Evolutionary conservation across 2,329 filamentous ascomycete species (phyloP).

Genomic region (Pseudogymnoascus sp.): DNA sequence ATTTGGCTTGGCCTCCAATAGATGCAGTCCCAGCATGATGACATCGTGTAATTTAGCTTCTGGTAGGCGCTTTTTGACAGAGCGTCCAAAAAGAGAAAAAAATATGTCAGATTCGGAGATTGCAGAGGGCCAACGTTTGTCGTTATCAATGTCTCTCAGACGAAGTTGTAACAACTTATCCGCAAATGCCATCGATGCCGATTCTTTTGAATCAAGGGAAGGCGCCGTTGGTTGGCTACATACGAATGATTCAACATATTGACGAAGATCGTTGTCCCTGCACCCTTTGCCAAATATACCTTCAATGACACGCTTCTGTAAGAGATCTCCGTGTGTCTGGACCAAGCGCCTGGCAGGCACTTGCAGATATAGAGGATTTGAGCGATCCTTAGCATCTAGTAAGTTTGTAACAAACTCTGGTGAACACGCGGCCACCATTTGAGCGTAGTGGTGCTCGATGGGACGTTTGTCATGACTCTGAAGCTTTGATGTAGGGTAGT

Average conservation of each 20-base stretch:
- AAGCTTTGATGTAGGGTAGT: slow-evolving; percentile 11
- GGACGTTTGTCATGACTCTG: slow-evolving; percentile 15
- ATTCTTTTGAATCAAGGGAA: slow-evolving; percentile 8
- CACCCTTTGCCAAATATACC: slow-evolving; percentile 10
- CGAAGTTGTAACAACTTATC: slow-evolving; percentile 13
- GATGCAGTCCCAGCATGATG: slow-evolving; percentile 12
- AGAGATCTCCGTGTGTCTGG: slow-evolving; percentile 6
- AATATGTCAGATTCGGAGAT: slow-evolving; percentile 13
- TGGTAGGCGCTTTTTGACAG: slow-evolving; percentile 8
- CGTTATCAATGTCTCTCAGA: slow-evolving; percentile 10
- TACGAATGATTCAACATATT: slow-evolving; percentile 13
- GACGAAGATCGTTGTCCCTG: neutral
- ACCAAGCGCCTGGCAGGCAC: slow-evolving; percentile 9
- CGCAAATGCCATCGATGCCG: slow-evolving; percentile 16
- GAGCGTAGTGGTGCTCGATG: slow-evolving; percentile 11
- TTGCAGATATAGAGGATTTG: slow-evolving; percentile 13
- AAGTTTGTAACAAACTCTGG: slow-evolving; percentile 5
- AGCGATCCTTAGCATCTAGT: slow-evolving; percentile 12
- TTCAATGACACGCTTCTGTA: slow-evolving; percentile 12
- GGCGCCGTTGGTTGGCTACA: slow-evolving; percentile 10
- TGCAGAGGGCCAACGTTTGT: slow-evolving; percentile 5
- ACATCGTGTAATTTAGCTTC: slow-evolving; percentile 9
- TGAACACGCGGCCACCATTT: slow-evolving; percentile 14
- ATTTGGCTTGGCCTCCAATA: slow-evolving; percentile 12
- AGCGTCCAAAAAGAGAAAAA: slow-evolving; percentile 10